phyloP scores from a whole-genome alignment of 2,329 filamentous ascomycete genomes.

The Fusarium sp. region DNA sequence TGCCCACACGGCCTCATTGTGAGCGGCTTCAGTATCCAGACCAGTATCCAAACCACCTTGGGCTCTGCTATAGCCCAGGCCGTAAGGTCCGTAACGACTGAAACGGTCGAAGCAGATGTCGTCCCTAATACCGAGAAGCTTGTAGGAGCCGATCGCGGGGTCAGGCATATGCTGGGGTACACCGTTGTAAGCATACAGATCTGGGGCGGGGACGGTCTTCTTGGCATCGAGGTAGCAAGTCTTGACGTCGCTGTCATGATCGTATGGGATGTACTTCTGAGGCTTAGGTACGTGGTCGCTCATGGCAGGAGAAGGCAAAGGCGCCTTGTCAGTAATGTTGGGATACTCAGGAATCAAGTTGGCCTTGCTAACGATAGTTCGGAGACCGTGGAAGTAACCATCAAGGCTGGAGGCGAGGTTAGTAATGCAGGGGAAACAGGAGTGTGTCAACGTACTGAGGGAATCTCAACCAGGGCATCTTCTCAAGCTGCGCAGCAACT shows the following conservation, averaged over 20 bases:
- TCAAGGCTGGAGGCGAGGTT: conserved; percentile 68
- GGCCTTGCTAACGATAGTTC: conserved; percentile 71
- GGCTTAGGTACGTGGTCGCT: conserved; percentile 56
- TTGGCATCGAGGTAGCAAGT: conserved; percentile 72
- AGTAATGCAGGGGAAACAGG: conserved; percentile 5
- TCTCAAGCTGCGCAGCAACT: conserved; percentile 47
- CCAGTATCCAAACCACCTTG: conserved; percentile 78
- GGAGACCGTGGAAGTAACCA: conserved; percentile 82
- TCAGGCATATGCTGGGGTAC: conserved; percentile 82
- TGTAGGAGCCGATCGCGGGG: conserved; percentile 80
- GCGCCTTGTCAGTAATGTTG: conserved; percentile 49
- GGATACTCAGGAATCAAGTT: conserved; percentile 82
- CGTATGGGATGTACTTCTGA: conserved; percentile 75
- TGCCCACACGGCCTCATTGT: conserved; percentile 69
- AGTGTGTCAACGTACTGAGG: conserved; percentile 49
- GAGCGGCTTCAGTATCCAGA: conserved; percentile 77
- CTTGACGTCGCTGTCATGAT: conserved; percentile 65
- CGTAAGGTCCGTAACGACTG: conserved; percentile 85
- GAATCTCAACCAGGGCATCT: conserved; percentile 56
- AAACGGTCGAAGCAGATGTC: conserved; percentile 91
- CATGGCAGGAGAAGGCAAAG: conserved; percentile 50
- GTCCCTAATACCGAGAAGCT: conserved; percentile 76
- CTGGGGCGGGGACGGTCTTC: conserved; percentile 66
- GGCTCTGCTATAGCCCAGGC: conserved; percentile 80
- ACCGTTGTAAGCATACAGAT: conserved; percentile 75